Percentiles rank a stretch among this genome's conserved stretches.
Conservation (phyloP, 179 eudicot genomes). For the Gypsophila paniculata region DNA sequence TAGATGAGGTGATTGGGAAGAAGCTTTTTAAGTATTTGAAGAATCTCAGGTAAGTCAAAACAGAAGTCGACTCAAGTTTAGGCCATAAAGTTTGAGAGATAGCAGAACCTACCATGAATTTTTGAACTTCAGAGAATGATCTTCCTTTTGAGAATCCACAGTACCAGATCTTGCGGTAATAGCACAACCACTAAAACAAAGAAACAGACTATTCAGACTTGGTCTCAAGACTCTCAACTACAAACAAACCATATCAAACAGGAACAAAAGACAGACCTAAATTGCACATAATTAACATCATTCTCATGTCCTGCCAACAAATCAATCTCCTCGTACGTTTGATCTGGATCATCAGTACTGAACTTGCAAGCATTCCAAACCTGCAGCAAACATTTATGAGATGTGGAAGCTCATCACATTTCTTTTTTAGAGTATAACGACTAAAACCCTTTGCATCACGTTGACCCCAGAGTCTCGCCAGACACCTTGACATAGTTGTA, state of each 20-base stretch:
- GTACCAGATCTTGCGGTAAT: constrained; percentile 50
- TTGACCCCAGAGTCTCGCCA: not conserved
- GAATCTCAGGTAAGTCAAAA: constrained; percentile 15
- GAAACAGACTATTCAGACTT: constrained; percentile 17
- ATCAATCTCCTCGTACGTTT: constrained; percentile 83
- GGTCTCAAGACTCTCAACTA: constrained; percentile 11
- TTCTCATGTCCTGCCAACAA: constrained; percentile 85
- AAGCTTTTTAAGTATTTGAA: not conserved
- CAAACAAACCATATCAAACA: constrained; percentile 2
- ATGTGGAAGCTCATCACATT: not conserved
- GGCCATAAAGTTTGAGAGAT: constrained; percentile 5
- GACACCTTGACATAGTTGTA: too few species aligned
- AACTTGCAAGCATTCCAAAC: constrained; percentile 88
- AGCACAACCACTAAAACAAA: constrained; percentile 75
- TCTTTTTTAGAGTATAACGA: not conserved
- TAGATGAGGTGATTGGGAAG: not conserved
- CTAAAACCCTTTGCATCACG: constrained; percentile 11
- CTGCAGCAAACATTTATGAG: constrained; percentile 35
- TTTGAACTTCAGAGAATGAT: constrained; percentile 57
- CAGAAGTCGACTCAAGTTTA: constrained; percentile 9
- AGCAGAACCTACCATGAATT: constrained; percentile 61
- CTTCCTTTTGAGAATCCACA: constrained; percentile 67
- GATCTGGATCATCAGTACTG: constrained; percentile 60
- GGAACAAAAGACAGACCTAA: constrained; percentile 50
- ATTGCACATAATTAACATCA: constrained; percentile 95